Base-by-base conservation (phyloP, 768 basidiomycete species). In the Sporobolomyces pararoseus region DNA sequence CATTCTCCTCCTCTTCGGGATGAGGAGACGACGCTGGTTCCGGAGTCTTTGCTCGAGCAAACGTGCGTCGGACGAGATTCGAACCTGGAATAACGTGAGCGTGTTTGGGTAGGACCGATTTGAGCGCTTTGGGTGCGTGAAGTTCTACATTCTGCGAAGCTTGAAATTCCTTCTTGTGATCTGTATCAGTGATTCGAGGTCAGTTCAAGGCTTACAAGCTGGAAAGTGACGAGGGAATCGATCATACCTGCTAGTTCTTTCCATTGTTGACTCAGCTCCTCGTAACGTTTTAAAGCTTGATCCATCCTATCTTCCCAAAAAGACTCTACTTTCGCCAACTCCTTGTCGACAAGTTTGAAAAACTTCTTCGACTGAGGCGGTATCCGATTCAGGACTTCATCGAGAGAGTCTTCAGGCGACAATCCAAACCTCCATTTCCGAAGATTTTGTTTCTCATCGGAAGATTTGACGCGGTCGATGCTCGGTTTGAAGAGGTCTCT, bases 301-400 rank as follows among this genome's bases (percentile, higher is more conserved):
- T 86, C 53, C 82, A 83, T 80, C 86, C 92, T 84, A 31, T 85
- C 85, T 7, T 84, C 76, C 78, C 90, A 98, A 79, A 99, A 99
- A 1, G 81, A 80, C 68, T 90, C 89, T 17, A 97, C 86, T 78
- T 95, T 96, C 27, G 88, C 86, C 3, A 97, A 81, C 77, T 99
- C 88, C 0, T 77, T 77, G 73, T 96, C 89, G 10, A 97, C 82
- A 29, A 86, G 82, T 3, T 85, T 83, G 68, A 98, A 90, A 81
- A 96, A 98, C 9, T 82, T 82, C 35, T 80, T 76, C 76, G 94
- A 88, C 29, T 83, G 80, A 0, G 85, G 82, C 17, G 86, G 83
- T 25, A 93, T 81, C 14, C 83, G 78, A 7, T 83, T 82, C 23
- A 89, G 77, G 25, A 82, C 72, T 25, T 82, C 79, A 0, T 78